Percentiles rank a stretch among this genome's conserved stretches.
phyloP scores from a whole-genome alignment of 139 green algal genomes.

The Tetraselmis striata region DNA sequence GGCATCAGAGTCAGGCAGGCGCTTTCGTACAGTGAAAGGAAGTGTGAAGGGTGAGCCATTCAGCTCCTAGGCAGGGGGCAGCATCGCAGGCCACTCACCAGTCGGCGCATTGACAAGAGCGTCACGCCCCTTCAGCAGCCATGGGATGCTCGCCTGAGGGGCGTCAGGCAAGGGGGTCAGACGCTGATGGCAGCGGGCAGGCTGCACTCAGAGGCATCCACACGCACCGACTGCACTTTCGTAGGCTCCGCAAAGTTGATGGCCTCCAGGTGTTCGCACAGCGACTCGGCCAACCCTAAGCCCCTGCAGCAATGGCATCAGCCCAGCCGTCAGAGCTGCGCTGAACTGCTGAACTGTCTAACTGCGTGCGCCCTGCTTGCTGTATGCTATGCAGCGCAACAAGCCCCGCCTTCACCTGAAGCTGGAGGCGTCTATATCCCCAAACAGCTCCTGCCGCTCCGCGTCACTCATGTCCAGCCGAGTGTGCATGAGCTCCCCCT shows the following conservation, averaged over 20 bases:
- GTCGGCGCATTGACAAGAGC: conserved; percentile 64
- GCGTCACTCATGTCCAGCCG: not conserved
- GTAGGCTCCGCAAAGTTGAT: conserved; percentile 66
- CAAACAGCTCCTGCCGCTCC: not conserved
- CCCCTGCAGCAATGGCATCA: conserved; percentile 30
- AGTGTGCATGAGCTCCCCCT: not conserved
- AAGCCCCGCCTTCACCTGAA: too few relatives aligned
- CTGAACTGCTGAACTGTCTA: too few relatives aligned
- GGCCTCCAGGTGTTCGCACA: conserved; percentile 36
- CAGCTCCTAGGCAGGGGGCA: too few relatives aligned
- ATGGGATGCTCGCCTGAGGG: conserved; percentile 13
- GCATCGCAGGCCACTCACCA: too few relatives aligned
- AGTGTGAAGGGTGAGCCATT: too few relatives aligned
- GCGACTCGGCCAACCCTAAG: conserved; percentile 34
- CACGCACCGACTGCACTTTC: conserved; percentile 42
- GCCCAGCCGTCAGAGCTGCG: too few relatives aligned
- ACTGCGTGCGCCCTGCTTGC: too few relatives aligned
- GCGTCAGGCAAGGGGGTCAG: conserved; percentile 6
- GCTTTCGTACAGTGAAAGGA: too few relatives aligned
- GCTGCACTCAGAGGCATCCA: too few relatives aligned
- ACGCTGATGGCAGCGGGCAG: not conserved
- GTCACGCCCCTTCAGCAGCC: conserved; percentile 51
- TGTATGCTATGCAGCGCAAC: too few relatives aligned
- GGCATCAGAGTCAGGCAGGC: too few relatives aligned
- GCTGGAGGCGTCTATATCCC: not conserved